Evolutionary conservation across 1,139 yeast species (phyloP), one percentile per base, ranked within the genome.

Genomic region (Pneumocystis jirovecii): DNA sequence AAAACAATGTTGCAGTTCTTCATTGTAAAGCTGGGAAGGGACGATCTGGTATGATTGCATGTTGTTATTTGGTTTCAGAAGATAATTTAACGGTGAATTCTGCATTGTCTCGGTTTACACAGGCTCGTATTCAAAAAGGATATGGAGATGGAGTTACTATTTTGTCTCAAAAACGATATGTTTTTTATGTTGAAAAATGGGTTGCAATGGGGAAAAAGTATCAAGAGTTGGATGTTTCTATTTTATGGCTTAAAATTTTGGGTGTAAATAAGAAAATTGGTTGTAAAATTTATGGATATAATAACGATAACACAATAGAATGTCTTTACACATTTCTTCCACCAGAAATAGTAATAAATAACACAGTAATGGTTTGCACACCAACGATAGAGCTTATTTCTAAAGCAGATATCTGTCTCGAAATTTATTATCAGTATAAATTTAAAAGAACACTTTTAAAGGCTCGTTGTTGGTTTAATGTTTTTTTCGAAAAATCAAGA

Each of bases 11-110:
- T 1, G 95, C 87, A 0, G 81, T 90, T 0, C 75, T 91, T 10
- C 97, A 93, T 73, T 93, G 97, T 73, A 85, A 87, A 71, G 90
- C 89, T 67, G 97, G 97, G 0, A 91, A 89, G 73, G 97, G 97
- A 0, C 77, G 97, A 44, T 85, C 96, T 0, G 97, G 97, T 0
- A 82, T 91, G 0, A 76, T 89, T 2, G 81, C 82, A 1, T 83
- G 90, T 70, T 89, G 91, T 0, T 87, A 84, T 71, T 74, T 91
- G 67, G 84, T 90, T 81, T 76, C 79, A 63, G 74, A 75, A 64
- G 70, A 73, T 59, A 75, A 72, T 2, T 68, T 76, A 64, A 70
- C 77, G 0, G 76, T 80, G 39, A 74, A 76, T 0, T 79, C 77
- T 21, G 87, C 89, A 0, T 77, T 82, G 57, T 73, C 73, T 0